Evolutionary conservation across 176 grass and related monocot species (phyloP).

Genomic region (Rhynchospora tenuis): DNA sequence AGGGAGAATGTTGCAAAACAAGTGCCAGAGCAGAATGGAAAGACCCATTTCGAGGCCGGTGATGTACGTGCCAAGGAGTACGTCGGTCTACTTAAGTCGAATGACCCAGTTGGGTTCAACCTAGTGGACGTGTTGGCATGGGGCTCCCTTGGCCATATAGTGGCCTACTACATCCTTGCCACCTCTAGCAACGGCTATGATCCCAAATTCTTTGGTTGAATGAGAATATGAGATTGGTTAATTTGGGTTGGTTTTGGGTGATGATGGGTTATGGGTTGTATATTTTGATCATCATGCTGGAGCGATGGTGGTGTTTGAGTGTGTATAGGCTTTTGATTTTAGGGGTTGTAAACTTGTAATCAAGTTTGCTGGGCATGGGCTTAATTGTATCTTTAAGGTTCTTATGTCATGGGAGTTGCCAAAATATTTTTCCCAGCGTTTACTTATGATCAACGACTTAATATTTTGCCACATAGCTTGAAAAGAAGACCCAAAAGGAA

Average conservation of each 20-base stretch:
- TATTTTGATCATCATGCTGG: slow-evolving; percentile 16
- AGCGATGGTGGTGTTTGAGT: slow-evolving; percentile 8
- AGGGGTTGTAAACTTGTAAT: not conserved
- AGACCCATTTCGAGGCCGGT: slow-evolving; percentile 94
- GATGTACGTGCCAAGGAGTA: slow-evolving; percentile 91
- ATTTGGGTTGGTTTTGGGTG: not conserved
- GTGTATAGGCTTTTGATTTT: slow-evolving; percentile 25
- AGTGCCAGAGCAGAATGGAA: slow-evolving; percentile 89
- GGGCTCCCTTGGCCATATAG: slow-evolving; percentile 91
- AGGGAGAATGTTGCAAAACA: slow-evolving; percentile 99
- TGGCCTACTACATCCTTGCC: slow-evolving; percentile 99
- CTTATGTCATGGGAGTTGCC: not conserved
- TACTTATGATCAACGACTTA: not conserved
- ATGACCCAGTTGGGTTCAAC: slow-evolving; percentile 98
- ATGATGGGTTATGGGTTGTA: not conserved
- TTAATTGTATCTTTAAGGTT: not conserved
- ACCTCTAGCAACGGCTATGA: slow-evolving; percentile 96
- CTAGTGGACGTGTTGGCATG: slow-evolving; percentile 87
- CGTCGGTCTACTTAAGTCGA: slow-evolving; percentile 69
- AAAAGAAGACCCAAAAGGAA: not conserved
- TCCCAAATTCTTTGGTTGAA: slow-evolving; percentile 68
- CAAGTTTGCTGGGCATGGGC: not conserved
- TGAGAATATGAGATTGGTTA: slow-evolving; percentile 7
- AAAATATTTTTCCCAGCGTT: not conserved
- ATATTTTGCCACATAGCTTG: not conserved